Evolutionary conservation across 495 filamentous ascomycete genomes (phyloP).

Genomic region (Penicillium coffeae): DNA sequence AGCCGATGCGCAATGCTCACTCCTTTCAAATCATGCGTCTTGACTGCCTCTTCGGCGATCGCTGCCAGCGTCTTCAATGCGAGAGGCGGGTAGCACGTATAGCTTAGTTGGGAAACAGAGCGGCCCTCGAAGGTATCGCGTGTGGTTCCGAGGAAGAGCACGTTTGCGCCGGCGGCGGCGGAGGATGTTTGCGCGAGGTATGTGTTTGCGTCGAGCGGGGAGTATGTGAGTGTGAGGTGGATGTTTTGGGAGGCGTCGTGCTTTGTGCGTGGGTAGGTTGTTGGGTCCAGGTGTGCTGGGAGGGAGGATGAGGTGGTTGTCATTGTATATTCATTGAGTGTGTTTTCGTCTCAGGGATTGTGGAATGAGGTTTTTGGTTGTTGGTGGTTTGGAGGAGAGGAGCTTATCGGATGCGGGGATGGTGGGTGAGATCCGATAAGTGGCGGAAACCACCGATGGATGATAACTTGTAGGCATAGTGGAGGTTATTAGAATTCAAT

Average conservation of each 20-base stretch:
- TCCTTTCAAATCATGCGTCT: conserved; percentile 58
- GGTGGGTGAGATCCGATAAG: conserved; percentile 16
- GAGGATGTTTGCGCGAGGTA: conserved; percentile 67
- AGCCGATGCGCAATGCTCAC: conserved; percentile 85
- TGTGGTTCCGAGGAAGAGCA: conserved; percentile 86
- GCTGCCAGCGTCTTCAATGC: conserved; percentile 69
- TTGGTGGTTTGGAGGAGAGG: neutral
- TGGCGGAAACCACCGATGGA: conserved; percentile 19
- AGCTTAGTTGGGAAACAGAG: conserved; percentile 72
- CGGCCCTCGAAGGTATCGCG: conserved; percentile 75
- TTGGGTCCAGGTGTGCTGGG: conserved; percentile 36
- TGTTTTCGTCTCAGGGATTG: neutral
- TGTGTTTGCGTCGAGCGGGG: conserved; percentile 53
- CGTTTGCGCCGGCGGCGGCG: conserved; percentile 80
- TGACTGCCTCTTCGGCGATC: conserved; percentile 59
- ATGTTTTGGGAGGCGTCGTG: conserved; percentile 30
- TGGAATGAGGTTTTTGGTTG: neutral
- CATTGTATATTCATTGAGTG: conserved; percentile 11
- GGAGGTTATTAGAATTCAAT: too few species aligned
- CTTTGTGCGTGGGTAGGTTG: conserved; percentile 38
- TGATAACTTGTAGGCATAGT: too few species aligned
- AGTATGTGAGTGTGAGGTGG: conserved; percentile 53
- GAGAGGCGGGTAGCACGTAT: conserved; percentile 74
- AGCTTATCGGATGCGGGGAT: conserved; percentile 27
- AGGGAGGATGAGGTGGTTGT: conserved; percentile 14